Conservation (phyloP, 805 yeast genomes). For the Ogataea trehaloabstinens region DNA sequence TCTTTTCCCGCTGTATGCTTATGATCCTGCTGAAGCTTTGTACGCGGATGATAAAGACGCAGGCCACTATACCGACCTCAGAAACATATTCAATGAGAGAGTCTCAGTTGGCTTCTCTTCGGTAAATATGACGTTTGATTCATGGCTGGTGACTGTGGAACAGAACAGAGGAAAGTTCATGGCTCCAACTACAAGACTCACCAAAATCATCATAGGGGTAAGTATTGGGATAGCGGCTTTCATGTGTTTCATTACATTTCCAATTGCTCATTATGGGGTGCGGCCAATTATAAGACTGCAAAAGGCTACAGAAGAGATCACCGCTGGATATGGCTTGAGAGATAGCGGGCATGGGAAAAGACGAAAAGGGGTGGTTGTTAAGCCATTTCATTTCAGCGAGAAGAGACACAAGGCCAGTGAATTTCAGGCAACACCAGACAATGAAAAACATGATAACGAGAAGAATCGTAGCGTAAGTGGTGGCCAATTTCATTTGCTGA, state of each 20-base stretch:
- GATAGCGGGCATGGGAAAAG: slow-evolving; percentile 6
- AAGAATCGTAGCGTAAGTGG: neutral
- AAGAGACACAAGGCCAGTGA: slow-evolving; percentile 3
- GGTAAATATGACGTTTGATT: slow-evolving; percentile 40
- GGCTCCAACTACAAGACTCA: slow-evolving; percentile 57
- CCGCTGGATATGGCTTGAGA: slow-evolving; percentile 38
- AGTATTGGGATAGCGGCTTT: slow-evolving; percentile 76
- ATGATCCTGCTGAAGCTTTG: slow-evolving; percentile 24
- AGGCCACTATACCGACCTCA: slow-evolving; percentile 42
- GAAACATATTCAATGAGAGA: slow-evolving; percentile 33
- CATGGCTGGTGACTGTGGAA: slow-evolving; percentile 76
- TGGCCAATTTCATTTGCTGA: neutral
- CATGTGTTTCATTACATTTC: slow-evolving; percentile 74
- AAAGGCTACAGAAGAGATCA: slow-evolving; percentile 75
- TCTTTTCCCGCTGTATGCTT: slow-evolving; percentile 10
- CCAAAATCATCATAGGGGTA: slow-evolving; percentile 71
- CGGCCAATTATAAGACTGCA: slow-evolving; percentile 77
- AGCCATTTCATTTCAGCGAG: slow-evolving; percentile 12
- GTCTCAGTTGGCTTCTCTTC: slow-evolving; percentile 60
- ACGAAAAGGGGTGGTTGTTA: slow-evolving; percentile 20
- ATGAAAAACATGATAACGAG: neutral
- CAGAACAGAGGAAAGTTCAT: slow-evolving; percentile 59
- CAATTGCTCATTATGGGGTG: slow-evolving; percentile 80
- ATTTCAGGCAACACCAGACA: neutral
- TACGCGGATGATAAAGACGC: slow-evolving; percentile 23